These are phyloP conservation scores for Copromyces sp. DNA, from an alignment of 495 filamentous ascomycete species.

Conservation along the genomic window DNA sequence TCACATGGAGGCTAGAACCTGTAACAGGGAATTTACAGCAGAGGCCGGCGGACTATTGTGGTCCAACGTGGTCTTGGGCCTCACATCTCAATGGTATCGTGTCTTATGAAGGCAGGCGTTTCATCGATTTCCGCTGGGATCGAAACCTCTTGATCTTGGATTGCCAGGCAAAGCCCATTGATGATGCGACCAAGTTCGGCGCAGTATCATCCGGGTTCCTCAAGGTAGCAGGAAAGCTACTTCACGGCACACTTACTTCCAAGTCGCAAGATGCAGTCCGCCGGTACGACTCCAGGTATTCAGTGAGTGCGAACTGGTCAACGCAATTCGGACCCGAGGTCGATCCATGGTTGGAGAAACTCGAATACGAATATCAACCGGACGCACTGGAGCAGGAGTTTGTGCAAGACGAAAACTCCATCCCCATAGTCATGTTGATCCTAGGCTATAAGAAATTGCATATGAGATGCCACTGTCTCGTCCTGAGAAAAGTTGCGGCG, in stretches of 20 bases:
- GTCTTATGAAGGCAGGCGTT: no score
- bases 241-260: neutral
- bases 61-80: neutral
- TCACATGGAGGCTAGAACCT: neutral
- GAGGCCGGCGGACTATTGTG: neutral
- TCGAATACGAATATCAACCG: accelerated
- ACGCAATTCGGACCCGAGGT: neutral
- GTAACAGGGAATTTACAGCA: neutral
- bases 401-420: neutral
- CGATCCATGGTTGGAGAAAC: neutral
- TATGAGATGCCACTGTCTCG: neutral
- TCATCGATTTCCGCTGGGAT: neutral
- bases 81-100: neutral
- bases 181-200: neutral
- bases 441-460: accelerated
- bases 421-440: neutral
- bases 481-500: neutral
- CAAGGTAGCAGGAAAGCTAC: neutral
- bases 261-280: no score
- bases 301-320: neutral
- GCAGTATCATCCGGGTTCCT: neutral
- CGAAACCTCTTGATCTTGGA: neutral
- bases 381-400: neutral
- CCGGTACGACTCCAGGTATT: neutral
- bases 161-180: neutral